A percentile compares a stretch with the other conserved stretches of the same genome.
Conservation (phyloP, 352 stramenopile species). For the Phytophthora ramorum region DNA sequence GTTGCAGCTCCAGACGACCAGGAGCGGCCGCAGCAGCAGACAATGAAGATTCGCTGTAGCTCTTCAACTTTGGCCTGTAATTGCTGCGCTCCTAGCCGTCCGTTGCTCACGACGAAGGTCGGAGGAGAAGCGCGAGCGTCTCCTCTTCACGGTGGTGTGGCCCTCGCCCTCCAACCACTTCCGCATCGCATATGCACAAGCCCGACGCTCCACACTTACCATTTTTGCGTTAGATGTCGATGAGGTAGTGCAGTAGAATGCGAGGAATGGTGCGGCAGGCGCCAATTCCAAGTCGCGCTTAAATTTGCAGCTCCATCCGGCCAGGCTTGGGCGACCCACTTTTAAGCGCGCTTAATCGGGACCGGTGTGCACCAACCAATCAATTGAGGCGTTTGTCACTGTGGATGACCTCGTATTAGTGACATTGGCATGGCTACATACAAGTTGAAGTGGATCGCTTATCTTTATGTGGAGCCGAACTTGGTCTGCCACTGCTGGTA, state of each 20-base stretch:
- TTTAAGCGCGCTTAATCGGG: conserved; percentile 40
- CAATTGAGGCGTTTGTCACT: not conserved
- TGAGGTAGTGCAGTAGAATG: conserved; percentile 84
- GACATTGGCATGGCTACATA: conserved; percentile 28
- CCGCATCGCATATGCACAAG: not conserved
- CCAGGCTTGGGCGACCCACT: not conserved
- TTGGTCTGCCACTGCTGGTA: conserved; percentile 85
- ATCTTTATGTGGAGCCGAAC: conserved; percentile 70
- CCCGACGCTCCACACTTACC: conserved; percentile 44
- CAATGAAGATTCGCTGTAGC: conserved; percentile 2
- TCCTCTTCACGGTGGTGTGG: not conserved
- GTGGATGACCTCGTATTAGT: conserved; percentile 2
- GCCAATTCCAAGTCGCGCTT: conserved; percentile 37
- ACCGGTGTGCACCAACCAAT: conserved; percentile 39
- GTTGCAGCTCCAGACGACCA: conserved; percentile 8
- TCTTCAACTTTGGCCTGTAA: conserved; percentile 24
- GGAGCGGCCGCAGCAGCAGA: not conserved
- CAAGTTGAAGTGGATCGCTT: conserved; percentile 14
- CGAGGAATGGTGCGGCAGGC: conserved; percentile 44
- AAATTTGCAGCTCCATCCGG: conserved; percentile 32
- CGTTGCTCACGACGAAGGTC: conserved; percentile 1
- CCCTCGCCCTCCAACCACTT: not conserved
- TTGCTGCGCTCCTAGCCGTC: conserved; percentile 9
- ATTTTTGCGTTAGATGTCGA: conserved; percentile 87
- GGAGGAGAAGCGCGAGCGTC: conserved; percentile 14